Evolutionary conservation across 192 early-diverging fungal genomes (phyloP).

Genomic region (Geosiphon pyriformis): DNA sequence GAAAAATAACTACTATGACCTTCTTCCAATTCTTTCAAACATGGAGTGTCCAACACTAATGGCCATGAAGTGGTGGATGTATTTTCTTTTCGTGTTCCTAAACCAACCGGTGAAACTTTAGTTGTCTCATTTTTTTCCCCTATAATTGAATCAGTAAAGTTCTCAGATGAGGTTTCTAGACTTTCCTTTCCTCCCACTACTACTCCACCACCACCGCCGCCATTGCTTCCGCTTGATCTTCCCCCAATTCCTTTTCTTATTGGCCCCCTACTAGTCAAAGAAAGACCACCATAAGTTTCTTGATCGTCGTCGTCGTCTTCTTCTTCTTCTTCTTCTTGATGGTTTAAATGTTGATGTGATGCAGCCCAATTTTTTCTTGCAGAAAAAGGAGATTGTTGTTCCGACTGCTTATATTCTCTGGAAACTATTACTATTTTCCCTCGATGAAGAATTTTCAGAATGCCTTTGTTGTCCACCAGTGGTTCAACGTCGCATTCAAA

Average conservation of each 20-base stretch:
- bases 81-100: background rate
- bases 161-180: background rate
- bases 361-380: slow-evolving; percentile 21
- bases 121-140: background rate
- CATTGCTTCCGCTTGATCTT: background rate
- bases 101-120: background rate
- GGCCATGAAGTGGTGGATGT: background rate
- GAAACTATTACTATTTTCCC: slow-evolving; percentile 43
- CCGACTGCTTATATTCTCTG: slow-evolving; percentile 36
- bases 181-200: background rate
- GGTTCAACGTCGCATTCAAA: slow-evolving; percentile 48
- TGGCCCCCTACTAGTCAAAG: too few species aligned
- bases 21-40: slow-evolving; percentile 29
- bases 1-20: slow-evolving; percentile 13
- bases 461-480: slow-evolving; percentile 37
- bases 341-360: background rate
- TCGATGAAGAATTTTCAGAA: slow-evolving; percentile 40
- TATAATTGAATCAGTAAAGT: too few species aligned
- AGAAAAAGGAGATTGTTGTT: slow-evolving; percentile 17
- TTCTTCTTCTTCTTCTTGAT: slow-evolving; percentile 3
- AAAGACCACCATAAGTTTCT: background rate
- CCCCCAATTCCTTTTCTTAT: background rate
- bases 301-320: background rate
- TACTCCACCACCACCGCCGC: background rate
- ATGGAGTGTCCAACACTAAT: slow-evolving; percentile 25